Evolutionary conservation across 2,329 filamentous ascomycete genomes (phyloP).

Genomic region (Bimuria novae-zelandiae): DNA sequence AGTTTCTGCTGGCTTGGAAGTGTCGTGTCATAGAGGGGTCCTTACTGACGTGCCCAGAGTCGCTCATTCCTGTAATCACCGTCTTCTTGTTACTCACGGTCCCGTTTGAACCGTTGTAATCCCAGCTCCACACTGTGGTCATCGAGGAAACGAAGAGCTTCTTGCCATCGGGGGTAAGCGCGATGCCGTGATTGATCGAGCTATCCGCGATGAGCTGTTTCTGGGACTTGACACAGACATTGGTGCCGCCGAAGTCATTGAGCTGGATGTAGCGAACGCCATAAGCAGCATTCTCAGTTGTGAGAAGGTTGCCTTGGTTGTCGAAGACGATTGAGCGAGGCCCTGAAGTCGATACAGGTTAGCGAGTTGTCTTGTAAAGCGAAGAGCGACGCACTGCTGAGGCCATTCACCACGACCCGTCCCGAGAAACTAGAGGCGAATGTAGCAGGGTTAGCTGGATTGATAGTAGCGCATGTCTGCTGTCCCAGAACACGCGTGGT

Average conservation of each 20-base stretch:
- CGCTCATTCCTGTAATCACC: conserved; percentile 27
- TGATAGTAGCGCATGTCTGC: conserved; percentile 24
- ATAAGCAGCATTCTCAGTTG: conserved; percentile 20
- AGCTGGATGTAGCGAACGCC: conserved; percentile 27
- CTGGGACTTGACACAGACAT: conserved; percentile 24
- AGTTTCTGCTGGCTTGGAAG: no score
- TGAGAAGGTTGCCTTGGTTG: conserved; percentile 21
- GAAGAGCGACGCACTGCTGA: conserved; percentile 7
- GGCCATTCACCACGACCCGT: conserved; percentile 26
- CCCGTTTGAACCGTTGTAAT: conserved; percentile 26
- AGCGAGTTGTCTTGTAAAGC: not conserved
- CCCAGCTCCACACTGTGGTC: conserved; percentile 23
- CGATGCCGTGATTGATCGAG: conserved; percentile 30
- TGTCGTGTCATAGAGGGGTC: not conserved
- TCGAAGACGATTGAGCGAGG: conserved; percentile 28
- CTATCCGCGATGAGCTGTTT: conserved; percentile 25
- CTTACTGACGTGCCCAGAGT: conserved; percentile 18
- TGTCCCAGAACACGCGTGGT: conserved; percentile 5
- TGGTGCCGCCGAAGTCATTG: conserved; percentile 24
- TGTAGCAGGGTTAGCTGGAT: conserved; percentile 21
- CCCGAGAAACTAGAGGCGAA: conserved; percentile 26
- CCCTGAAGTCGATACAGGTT: not conserved
- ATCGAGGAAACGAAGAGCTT: conserved; percentile 28
- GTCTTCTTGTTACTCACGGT: conserved; percentile 28
- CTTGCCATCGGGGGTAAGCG: conserved; percentile 26